Evolutionary conservation across 2,329 filamentous ascomycete genomes (phyloP).

Genomic region (Dryadomyces quercus-mongolicae): DNA sequence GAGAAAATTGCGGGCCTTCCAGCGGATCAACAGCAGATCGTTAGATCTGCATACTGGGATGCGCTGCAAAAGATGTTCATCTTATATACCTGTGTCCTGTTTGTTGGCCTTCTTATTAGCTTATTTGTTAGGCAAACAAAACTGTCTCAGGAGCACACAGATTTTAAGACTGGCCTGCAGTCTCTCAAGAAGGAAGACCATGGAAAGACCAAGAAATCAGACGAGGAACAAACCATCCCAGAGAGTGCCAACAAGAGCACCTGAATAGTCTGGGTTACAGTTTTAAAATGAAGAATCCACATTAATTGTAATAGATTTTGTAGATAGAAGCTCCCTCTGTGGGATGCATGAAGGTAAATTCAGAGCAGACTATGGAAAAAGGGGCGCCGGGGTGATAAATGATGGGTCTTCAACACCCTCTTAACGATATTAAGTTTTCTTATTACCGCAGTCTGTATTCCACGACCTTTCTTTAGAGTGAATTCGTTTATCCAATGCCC

Average conservation of each 20-base stretch:
- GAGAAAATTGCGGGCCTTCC: constrained; percentile 35
- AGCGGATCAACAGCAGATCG: constrained; percentile 29
- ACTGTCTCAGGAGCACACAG: constrained; percentile 41
- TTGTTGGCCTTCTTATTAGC: constrained; percentile 31
- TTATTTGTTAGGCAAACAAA: constrained; percentile 34
- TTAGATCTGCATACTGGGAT: constrained; percentile 32
- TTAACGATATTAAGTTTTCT: no score
- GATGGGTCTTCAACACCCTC: no score
- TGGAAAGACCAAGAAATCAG: background rate
- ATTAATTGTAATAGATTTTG: no score
- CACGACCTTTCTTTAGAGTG: no score
- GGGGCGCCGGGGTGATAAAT: no score
- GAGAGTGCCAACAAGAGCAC: background rate
- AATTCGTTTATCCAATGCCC: no score
- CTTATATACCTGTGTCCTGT: constrained; percentile 37
- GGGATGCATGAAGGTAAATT: no score
- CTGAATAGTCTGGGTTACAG: background rate
- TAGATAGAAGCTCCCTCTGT: no score
- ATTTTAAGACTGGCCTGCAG: constrained; percentile 43
- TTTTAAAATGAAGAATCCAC: no score
- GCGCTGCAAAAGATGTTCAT: constrained; percentile 44
- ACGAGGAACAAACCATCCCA: background rate
- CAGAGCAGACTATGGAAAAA: no score
- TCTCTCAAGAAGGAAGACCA: background rate
- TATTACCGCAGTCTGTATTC: no score